Evolutionary conservation across 2,329 filamentous ascomycete species (phyloP), one percentile per base, ranked within the genome.

Genomic region (Rhexocercosporidium sp.): DNA sequence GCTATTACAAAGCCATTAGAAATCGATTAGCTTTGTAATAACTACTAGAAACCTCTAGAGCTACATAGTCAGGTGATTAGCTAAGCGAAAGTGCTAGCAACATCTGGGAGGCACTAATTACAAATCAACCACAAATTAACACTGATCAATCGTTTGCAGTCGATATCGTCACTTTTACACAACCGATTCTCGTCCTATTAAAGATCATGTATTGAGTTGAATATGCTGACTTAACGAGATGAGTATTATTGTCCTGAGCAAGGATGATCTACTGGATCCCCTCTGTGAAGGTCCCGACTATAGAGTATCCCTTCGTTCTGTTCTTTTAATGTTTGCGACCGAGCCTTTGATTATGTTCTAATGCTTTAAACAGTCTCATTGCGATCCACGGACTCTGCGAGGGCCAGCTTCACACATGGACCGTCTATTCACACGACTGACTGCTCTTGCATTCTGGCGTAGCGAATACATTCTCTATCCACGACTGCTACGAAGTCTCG

Each of bases 331-430:
- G 44, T 47, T 47, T 47, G 44, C 44, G n/a, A 47, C 44, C n/a
- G n/a, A 47, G 44, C 44, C 44, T 47, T n/a, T 9, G n/a, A 47
- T 47, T 20, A 25, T 57, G 31, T 57, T 57, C 29, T 57, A 57
- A 57, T 57, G 51, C 29, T 27, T 57, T 29, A 37, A 31, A 57
- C 20, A 57, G 53, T 57, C 31, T 57, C 18, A 20, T 57, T 39
- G 53, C 53, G 27, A 57, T 57, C n/a, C 53, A 57, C 31, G 53
- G 53, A 22, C 53, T 57, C 53, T 57, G 34, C 53, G 53, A 57
- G 16, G 53, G 53, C 31, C 29, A 57, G 18, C 29, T 57, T 39
- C 29, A 57, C 29, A 57, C 53, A 14, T 57, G 53, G 53, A 57
- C 53, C 29, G 53, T 31, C 29, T 31, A 9, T 31, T 31, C 29